Percentiles rank a stretch among this genome's conserved stretches.
Conservation (phyloP, 169 alveolate genomes). For the Cryptosporidium sp. region DNA sequence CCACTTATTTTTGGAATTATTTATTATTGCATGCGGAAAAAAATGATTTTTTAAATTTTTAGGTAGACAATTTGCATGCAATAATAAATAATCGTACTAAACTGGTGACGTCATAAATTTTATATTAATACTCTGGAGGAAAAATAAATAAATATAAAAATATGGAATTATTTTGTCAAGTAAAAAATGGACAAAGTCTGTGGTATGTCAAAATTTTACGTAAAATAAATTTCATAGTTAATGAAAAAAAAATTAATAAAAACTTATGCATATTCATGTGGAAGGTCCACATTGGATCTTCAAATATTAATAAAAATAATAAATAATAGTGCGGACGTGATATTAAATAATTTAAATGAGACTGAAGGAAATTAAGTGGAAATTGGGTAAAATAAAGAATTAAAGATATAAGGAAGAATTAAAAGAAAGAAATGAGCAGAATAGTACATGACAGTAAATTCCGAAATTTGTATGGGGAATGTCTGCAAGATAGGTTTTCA, state of each 20-base stretch:
- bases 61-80: no score
- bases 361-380: constrained; percentile 9
- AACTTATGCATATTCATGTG: constrained; percentile 68
- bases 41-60: no score
- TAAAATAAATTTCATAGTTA: neutral
- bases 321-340: constrained; percentile 30
- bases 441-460: constrained; percentile 72
- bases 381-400: neutral
- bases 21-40: no score
- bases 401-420: neutral
- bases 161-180: constrained; percentile 1
- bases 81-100: neutral
- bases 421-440: constrained; percentile 44
- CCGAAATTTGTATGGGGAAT: constrained; percentile 76
- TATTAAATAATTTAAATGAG: constrained; percentile 8
- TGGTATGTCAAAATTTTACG: constrained; percentile 24
- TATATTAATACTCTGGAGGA: neutral
- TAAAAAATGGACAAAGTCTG: constrained; percentile 10
- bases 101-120: neutral
- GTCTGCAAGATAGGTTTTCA: constrained; percentile 68
- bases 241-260: constrained; percentile 24
- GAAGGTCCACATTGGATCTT: constrained; percentile 75
- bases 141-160: neutral
- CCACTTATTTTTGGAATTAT: no score
- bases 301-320: constrained; percentile 40